phyloP scores from a whole-genome alignment of 2,329 filamentous ascomycete genomes.

The Claviceps purpurea region DNA sequence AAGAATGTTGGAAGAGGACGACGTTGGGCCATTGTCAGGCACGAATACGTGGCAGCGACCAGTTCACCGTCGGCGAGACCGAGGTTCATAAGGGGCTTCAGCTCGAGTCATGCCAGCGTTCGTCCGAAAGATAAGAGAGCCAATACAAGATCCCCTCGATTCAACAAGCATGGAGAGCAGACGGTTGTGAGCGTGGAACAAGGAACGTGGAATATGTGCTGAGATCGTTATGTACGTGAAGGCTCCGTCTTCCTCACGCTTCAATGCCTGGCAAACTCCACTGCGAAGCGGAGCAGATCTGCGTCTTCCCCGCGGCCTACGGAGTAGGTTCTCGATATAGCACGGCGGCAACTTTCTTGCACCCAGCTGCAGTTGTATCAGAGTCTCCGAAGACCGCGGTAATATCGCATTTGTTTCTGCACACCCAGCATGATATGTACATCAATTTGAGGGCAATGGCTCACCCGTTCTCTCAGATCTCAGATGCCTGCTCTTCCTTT shows the following conservation, averaged over 20 bases:
- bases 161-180: too few relatives aligned
- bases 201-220: too few relatives aligned
- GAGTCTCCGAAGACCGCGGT: not conserved
- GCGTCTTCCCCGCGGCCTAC: not conserved
- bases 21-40: not conserved
- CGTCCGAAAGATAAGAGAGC: too few relatives aligned
- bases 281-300: constrained; percentile 1
- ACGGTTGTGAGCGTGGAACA: too few relatives aligned
- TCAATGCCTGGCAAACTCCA: not conserved
- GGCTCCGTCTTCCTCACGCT: too few relatives aligned
- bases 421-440: not conserved
- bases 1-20: not conserved
- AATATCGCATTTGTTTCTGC: constrained; percentile 1
- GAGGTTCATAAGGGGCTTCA: not conserved
- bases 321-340: too few relatives aligned
- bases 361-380: not conserved
- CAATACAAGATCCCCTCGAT: not conserved
- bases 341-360: too few relatives aligned
- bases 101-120: not conserved
- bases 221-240: too few relatives aligned
- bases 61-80: not conserved
- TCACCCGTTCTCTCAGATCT: not conserved
- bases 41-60: not conserved
- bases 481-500: too few relatives aligned
- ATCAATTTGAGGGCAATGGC: not conserved